Percentiles rank a stretch among this genome's conserved stretches.
These are phyloP conservation scores for Umbelopsis sp. DNA, from an alignment of 371 early-diverging fungal species.

Conservation along the genomic window DNA sequence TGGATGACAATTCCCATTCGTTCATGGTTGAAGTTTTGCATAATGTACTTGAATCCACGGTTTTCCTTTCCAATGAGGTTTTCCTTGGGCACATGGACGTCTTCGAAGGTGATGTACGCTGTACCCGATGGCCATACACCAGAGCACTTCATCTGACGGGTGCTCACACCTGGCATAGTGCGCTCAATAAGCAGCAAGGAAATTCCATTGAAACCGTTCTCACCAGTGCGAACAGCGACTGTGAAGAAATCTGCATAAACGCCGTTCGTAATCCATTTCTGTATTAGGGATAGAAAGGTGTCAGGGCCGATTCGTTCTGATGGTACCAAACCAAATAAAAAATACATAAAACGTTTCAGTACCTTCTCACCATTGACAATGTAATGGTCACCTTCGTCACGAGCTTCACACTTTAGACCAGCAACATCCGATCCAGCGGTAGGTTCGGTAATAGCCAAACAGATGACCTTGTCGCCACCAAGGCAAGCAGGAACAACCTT, in stretches of 20 bases:
- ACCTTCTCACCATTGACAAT: slow-evolving; percentile 71
- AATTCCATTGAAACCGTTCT: slow-evolving; percentile 77
- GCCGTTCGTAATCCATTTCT: slow-evolving; percentile 88
- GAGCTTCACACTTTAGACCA: slow-evolving; percentile 74
- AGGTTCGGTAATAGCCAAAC: slow-evolving; percentile 72
- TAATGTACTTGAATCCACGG: slow-evolving; percentile 80
- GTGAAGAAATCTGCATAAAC: slow-evolving; percentile 75
- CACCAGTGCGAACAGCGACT: slow-evolving; percentile 73
- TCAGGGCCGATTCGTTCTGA: slow-evolving; percentile 34
- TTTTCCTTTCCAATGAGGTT: slow-evolving; percentile 86
- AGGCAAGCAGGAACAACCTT: slow-evolving; percentile 62
- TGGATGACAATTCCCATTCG: slow-evolving; percentile 80
- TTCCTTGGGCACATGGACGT: slow-evolving; percentile 80
- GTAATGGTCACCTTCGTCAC: slow-evolving; percentile 69
- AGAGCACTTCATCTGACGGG: slow-evolving; percentile 79
- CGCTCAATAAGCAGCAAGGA: slow-evolving; percentile 75
- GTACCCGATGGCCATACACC: slow-evolving; percentile 86
- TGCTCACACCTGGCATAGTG: slow-evolving; percentile 75
- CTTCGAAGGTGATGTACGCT: slow-evolving; percentile 73
- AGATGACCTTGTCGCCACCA: slow-evolving; percentile 66
- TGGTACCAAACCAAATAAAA: background rate
- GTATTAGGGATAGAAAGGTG: slow-evolving; percentile 68
- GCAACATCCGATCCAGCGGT: slow-evolving; percentile 84
- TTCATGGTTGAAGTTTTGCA: slow-evolving; percentile 76
- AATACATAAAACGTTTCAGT: background rate